Evolutionary conservation across 176 grass and related monocot genomes (phyloP).

Genomic region (Eleusine coracana): DNA sequence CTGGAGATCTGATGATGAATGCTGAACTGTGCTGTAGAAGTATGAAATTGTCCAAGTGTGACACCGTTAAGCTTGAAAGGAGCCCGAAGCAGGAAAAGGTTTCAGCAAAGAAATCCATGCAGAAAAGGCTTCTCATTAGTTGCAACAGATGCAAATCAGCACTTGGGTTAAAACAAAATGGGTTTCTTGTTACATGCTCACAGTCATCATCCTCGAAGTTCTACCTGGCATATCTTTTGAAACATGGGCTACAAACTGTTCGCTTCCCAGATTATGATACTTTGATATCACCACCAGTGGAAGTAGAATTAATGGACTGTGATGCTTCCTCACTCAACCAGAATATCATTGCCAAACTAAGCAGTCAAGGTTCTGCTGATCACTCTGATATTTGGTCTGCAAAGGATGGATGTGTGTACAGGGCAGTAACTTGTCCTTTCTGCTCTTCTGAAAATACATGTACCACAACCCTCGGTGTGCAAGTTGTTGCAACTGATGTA

Average conservation of each 20-base stretch:
- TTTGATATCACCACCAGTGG: slow-evolving; percentile 15
- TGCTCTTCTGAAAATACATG: slow-evolving; percentile 47
- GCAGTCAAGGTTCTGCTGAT: slow-evolving; percentile 27
- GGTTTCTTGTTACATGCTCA: slow-evolving; percentile 56
- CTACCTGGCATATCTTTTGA: slow-evolving; percentile 63
- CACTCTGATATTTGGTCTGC: slow-evolving; percentile 68
- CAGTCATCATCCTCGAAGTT: slow-evolving; percentile 56
- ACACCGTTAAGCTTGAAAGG: slow-evolving; percentile 50
- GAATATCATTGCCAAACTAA: slow-evolving; percentile 46
- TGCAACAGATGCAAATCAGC: slow-evolving; percentile 65
- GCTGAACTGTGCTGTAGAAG: slow-evolving; percentile 26
- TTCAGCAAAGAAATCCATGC: slow-evolving; percentile 18
- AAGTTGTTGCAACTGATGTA: slow-evolving; percentile 77
- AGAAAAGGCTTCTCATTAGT: slow-evolving; percentile 54
- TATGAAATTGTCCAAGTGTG: slow-evolving; percentile 35
- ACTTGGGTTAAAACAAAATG: slow-evolving; percentile 65
- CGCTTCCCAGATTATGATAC: slow-evolving; percentile 14
- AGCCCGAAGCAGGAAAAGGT: slow-evolving; percentile 20
- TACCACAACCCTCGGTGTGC: slow-evolving; percentile 49
- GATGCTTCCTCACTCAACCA: slow-evolving; percentile 60
- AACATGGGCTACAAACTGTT: slow-evolving; percentile 45
- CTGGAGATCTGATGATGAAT: slow-evolving; percentile 35
- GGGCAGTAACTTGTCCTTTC: slow-evolving; percentile 55
- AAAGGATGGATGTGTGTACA: slow-evolving; percentile 90
- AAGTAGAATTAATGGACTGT: slow-evolving; percentile 56